These are phyloP conservation scores for Glycine latifolia DNA, from an alignment of 306 rosid genomes.

Conservation along the genomic window DNA sequence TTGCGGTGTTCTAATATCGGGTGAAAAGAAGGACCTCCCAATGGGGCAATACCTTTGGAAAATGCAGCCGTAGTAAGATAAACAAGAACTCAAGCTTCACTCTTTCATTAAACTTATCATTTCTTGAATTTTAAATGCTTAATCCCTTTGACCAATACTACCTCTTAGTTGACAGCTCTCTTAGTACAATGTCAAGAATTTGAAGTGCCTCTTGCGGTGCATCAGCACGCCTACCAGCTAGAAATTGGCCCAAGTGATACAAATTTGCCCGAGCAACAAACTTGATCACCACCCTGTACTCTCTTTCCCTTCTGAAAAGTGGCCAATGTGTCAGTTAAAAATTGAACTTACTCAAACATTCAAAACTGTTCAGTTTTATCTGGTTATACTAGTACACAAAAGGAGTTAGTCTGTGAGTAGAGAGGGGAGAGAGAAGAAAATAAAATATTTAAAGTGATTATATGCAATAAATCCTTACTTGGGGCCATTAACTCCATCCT, in stretches of 20 bases:
- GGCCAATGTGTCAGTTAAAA: constrained; percentile 30
- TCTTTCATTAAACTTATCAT: constrained; percentile 1
- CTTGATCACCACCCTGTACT: constrained; percentile 82
- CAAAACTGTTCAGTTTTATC: constrained; percentile 18
- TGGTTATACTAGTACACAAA: background rate
- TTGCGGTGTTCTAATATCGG: constrained; percentile 76
- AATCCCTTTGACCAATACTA: constrained; percentile 33
- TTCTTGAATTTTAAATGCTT: constrained; percentile 3
- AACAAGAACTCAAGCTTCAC: constrained; percentile 33
- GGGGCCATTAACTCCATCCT: constrained; percentile 68
- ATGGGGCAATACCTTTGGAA: constrained; percentile 76
- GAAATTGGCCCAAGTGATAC: constrained; percentile 95
- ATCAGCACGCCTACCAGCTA: constrained; percentile 90
- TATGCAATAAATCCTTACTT: constrained; percentile 61
- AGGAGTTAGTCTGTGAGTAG: background rate
- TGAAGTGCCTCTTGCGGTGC: constrained; percentile 94
- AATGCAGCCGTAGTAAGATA: constrained; percentile 46
- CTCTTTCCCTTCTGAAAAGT: constrained; percentile 74
- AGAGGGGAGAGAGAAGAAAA: constrained; percentile 10
- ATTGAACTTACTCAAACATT: constrained; percentile 23
- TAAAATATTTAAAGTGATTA: constrained; percentile 10
- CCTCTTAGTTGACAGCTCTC: constrained; percentile 85
- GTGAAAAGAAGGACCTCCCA: constrained; percentile 94
- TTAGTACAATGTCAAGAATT: constrained; percentile 85
- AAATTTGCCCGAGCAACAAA: constrained; percentile 93